phyloP scores from a whole-genome alignment of 495 filamentous ascomycete species.

The Penicillium verhagenii region DNA sequence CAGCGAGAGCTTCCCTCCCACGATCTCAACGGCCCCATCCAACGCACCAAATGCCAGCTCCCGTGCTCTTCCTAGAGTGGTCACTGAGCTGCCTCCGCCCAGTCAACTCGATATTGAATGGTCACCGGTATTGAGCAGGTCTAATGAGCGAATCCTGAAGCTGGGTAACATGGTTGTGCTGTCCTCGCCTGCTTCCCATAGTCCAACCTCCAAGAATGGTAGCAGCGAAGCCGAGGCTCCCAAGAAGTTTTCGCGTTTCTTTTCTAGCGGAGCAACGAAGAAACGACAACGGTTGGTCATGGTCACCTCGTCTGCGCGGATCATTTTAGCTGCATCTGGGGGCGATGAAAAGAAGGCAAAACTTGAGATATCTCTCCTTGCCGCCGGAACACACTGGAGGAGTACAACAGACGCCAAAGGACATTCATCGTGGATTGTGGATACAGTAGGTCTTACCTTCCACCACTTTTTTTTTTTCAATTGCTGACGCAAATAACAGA shows the following conservation, averaged over 20 bases:
- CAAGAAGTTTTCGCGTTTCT: constrained; percentile 91
- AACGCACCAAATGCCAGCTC: constrained; percentile 37
- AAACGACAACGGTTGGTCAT: constrained; percentile 92
- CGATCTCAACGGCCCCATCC: constrained; percentile 49
- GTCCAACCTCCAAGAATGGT: constrained; percentile 65
- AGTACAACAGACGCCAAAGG: constrained; percentile 81
- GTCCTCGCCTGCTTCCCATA: constrained; percentile 67
- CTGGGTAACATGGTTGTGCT: constrained; percentile 85
- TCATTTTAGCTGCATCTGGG: constrained; percentile 87
- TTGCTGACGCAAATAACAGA: constrained; percentile 48
- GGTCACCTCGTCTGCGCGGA: constrained; percentile 86
- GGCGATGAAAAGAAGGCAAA: constrained; percentile 97
- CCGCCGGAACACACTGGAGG: constrained; percentile 69
- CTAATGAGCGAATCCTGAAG: constrained; percentile 92
- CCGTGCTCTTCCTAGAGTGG: constrained; percentile 72
- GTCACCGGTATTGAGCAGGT: constrained; percentile 89
- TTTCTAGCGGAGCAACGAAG: constrained; percentile 84
- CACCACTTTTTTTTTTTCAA: too few species aligned
- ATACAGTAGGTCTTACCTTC: constrained; percentile 68
- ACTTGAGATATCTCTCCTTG: constrained; percentile 77
- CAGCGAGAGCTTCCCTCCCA: constrained; percentile 47
- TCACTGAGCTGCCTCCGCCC: constrained; percentile 93
- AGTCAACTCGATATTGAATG: constrained; percentile 98
- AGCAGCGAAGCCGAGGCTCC: constrained; percentile 58
- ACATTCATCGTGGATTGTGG: constrained; percentile 82